Percentiles rank a stretch among this genome's conserved stretches.
phyloP scores from a whole-genome alignment of 2,329 filamentous ascomycete genomes.

The Zymoseptoria pseudotritici region DNA sequence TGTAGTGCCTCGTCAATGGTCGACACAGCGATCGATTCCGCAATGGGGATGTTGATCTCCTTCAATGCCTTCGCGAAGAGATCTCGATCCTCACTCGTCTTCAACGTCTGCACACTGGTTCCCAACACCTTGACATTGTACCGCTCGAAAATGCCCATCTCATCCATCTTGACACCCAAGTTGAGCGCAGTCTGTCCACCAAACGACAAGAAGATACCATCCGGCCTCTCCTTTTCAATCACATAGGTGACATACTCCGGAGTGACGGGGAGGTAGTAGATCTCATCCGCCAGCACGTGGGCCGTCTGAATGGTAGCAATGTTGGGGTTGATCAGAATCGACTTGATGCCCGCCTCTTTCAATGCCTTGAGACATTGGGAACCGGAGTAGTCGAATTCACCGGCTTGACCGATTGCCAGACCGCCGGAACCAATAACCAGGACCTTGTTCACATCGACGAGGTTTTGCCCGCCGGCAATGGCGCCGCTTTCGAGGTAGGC shows the following conservation, averaged over 20 bases:
- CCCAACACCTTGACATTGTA: slow-evolving; percentile 94
- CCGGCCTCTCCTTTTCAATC: slow-evolving; percentile 89
- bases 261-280: slow-evolving; percentile 96
- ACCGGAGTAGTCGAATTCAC: slow-evolving; percentile 97
- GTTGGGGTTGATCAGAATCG: slow-evolving; percentile 94
- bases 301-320: slow-evolving; percentile 98
- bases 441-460: slow-evolving; percentile 92
- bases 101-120: slow-evolving; percentile 87
- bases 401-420: slow-evolving; percentile 92
- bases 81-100: slow-evolving; percentile 92
- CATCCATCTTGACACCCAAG: slow-evolving; percentile 94
- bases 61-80: slow-evolving; percentile 92
- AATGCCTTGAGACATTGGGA: slow-evolving; percentile 94
- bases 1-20: slow-evolving; percentile 88
- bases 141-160: slow-evolving; percentile 88
- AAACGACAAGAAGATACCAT: slow-evolving; percentile 95
- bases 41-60: slow-evolving; percentile 96
- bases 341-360: slow-evolving; percentile 86
- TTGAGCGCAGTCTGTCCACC: slow-evolving; percentile 97
- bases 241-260: slow-evolving; percentile 97
- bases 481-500: slow-evolving; percentile 85
- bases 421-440: slow-evolving; percentile 93
- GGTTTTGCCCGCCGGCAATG: slow-evolving; percentile 66
- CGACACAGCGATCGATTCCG: slow-evolving; percentile 85
- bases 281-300: slow-evolving; percentile 90